Evolutionary conservation across 2,329 filamentous ascomycete species (phyloP).

Genomic region (Parastagonospora nodorum): DNA sequence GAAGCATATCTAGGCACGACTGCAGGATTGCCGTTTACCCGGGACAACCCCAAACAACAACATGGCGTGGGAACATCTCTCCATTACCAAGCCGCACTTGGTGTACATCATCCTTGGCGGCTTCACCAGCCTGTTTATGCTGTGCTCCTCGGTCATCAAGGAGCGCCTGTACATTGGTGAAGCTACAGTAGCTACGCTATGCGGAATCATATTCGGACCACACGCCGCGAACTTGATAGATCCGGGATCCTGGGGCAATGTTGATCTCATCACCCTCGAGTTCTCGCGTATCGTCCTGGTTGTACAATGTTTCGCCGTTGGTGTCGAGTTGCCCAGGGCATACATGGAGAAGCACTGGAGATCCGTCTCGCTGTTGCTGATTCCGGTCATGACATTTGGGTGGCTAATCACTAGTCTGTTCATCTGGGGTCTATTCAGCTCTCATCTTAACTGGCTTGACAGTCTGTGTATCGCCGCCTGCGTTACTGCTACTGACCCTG

Average conservation of each 20-base stretch:
- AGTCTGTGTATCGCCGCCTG: slow-evolving; percentile 86
- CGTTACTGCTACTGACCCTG: slow-evolving; percentile 95
- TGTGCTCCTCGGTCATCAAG: slow-evolving; percentile 97
- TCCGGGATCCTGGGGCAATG: slow-evolving; percentile 75
- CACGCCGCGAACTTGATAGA: slow-evolving; percentile 82
- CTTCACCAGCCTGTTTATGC: slow-evolving; percentile 97
- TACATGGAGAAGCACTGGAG: slow-evolving; percentile 99
- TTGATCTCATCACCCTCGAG: slow-evolving; percentile 85
- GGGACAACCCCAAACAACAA: slow-evolving; percentile 13
- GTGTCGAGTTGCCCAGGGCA: slow-evolving; percentile 85
- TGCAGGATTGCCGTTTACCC: slow-evolving; percentile 3
- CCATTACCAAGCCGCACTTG: slow-evolving; percentile 92
- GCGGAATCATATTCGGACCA: slow-evolving; percentile 87
- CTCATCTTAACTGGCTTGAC: slow-evolving; percentile 83
- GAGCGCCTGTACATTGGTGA: slow-evolving; percentile 98
- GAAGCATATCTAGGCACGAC: slow-evolving; percentile 11
- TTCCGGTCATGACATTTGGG: slow-evolving; percentile 97
- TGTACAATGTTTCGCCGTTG: slow-evolving; percentile 90
- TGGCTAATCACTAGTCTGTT: slow-evolving; percentile 93
- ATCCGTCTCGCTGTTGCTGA: slow-evolving; percentile 82
- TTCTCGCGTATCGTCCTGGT: slow-evolving; percentile 89
- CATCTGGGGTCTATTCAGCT: slow-evolving; percentile 85
- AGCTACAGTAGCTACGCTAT: slow-evolving; percentile 89
- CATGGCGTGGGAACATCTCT: slow-evolving; percentile 81
- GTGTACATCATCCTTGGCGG: slow-evolving; percentile 98